Evolutionary conservation across 164 flowering plant species (phyloP).

Genomic region (Tinospora cordifolia): DNA sequence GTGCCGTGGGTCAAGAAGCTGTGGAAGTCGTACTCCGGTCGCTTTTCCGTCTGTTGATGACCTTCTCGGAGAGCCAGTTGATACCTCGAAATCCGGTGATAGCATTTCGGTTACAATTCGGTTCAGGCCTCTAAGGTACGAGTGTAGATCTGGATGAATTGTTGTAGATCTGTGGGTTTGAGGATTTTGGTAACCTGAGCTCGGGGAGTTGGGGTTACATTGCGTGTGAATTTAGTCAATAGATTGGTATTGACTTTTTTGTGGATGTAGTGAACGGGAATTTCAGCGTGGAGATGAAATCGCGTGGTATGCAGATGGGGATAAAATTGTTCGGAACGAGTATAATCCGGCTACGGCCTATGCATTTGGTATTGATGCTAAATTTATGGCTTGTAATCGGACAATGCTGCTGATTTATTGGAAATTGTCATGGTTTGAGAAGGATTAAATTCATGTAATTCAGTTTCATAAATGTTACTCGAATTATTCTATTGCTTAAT

Average conservation of each 20-base stretch:
- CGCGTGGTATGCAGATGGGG: constrained; percentile 93
- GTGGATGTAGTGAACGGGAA: constrained; percentile 71
- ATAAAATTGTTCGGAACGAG: constrained; percentile 78
- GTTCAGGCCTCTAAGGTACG: constrained; percentile 82
- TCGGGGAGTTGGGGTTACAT: constrained; percentile 11
- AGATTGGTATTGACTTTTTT: constrained; percentile 20
- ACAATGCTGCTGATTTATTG: background rate
- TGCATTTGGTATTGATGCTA: constrained; percentile 63
- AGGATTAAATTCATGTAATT: background rate
- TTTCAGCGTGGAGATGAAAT: constrained; percentile 88
- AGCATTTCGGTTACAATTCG: constrained; percentile 91
- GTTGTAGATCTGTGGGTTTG: constrained; percentile 31
- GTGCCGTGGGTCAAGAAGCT: constrained; percentile 22
- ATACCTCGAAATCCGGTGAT: constrained; percentile 45
- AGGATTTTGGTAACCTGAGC: constrained; percentile 13
- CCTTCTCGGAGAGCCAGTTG: constrained; percentile 43
- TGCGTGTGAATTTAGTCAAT: constrained; percentile 15
- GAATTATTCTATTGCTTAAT: background rate
- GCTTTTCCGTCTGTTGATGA: constrained; percentile 43
- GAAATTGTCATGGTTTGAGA: background rate
- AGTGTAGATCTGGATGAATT: constrained; percentile 34
- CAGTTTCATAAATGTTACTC: no score
- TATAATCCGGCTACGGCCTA: constrained; percentile 79
- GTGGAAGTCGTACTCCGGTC: constrained; percentile 34
- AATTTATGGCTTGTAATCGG: constrained; percentile 10